Evolutionary conservation across 2,329 filamentous ascomycete species (phyloP).

Genomic region (Diaporthe destruens): DNA sequence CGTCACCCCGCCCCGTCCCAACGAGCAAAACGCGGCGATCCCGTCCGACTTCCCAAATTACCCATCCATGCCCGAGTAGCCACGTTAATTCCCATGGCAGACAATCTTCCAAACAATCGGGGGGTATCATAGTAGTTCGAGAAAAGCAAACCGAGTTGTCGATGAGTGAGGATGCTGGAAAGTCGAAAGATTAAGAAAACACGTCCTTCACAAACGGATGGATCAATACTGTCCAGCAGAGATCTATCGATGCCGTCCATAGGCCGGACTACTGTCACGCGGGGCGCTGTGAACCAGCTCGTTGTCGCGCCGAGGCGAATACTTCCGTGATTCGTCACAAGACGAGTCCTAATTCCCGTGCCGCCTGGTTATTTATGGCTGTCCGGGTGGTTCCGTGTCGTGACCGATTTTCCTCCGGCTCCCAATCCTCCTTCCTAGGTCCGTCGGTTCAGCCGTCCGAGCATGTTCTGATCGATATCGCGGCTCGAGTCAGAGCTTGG

Average conservation of each 20-base stretch:
- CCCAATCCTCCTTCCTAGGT: conserved; percentile 34
- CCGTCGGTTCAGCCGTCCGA: conserved; percentile 62
- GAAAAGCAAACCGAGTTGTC: conserved; percentile 27
- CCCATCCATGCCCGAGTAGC: conserved; percentile 29
- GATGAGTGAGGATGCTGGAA: conserved; percentile 24
- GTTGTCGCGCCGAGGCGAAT: not conserved
- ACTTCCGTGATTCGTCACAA: not conserved
- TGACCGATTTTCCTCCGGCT: not conserved
- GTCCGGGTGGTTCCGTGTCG: not conserved
- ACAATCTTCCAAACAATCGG: conserved; percentile 29
- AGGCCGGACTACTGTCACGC: conserved; percentile 6
- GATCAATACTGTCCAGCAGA: conserved; percentile 37
- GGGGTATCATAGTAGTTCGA: conserved; percentile 36
- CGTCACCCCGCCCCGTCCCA: not conserved
- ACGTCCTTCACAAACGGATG: conserved; percentile 10
- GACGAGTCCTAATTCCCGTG: not conserved
- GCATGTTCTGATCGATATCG: conserved; percentile 69
- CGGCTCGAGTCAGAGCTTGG: conserved; percentile 47
- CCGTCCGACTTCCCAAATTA: conserved; percentile 33
- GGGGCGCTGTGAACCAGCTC: not conserved
- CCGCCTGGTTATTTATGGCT: conserved; percentile 21
- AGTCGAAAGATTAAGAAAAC: conserved; percentile 17
- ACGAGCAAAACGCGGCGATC: conserved; percentile 19
- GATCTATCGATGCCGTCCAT: conserved; percentile 18
- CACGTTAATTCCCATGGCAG: conserved; percentile 24